These are phyloP conservation scores for Podospora bellae-mahoneyi DNA, from an alignment of 495 filamentous ascomycete genomes.

Conservation along the genomic window DNA sequence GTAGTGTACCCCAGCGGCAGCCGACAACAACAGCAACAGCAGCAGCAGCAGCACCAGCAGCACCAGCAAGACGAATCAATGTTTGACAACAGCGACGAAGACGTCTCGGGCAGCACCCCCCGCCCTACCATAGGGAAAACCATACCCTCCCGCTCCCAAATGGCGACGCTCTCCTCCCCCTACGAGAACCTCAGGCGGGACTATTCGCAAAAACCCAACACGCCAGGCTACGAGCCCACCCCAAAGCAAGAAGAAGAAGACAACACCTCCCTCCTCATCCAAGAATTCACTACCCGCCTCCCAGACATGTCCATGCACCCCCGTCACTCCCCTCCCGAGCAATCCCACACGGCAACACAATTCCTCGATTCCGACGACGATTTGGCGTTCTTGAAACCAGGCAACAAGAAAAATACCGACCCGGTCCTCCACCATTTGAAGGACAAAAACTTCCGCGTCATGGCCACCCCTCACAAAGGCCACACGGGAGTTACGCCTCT, in stretches of 20 bases:
- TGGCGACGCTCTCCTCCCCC: conserved; percentile 62
- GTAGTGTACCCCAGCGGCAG: conserved; percentile 20
- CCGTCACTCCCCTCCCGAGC: conserved; percentile 35
- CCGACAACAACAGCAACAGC: background rate
- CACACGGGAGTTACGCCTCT: conserved; percentile 31
- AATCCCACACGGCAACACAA: conserved; percentile 41
- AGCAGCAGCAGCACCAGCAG: conserved; percentile 11
- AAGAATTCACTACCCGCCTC: conserved; percentile 43
- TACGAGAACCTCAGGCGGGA: conserved; percentile 65
- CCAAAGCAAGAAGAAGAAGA: conserved; percentile 30
- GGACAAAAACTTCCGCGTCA: conserved; percentile 89
- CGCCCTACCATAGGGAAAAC: conserved; percentile 46
- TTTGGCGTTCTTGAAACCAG: background rate
- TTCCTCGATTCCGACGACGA: conserved; percentile 29
- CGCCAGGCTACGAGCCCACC: conserved; percentile 8
- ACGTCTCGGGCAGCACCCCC: conserved; percentile 54
- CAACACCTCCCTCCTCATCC: conserved; percentile 43
- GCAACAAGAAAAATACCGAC: conserved; percentile 50
- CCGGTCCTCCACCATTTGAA: conserved; percentile 81
- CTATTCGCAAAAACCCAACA: conserved; percentile 30
- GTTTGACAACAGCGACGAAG: conserved; percentile 47
- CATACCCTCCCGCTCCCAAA: conserved; percentile 39
- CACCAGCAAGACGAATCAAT: conserved; percentile 49
- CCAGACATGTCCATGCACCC: conserved; percentile 59
- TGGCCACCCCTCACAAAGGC: conserved; percentile 76